Base-by-base conservation (phyloP, 1,284 basidiomycete genomes). In the Ceratobasidium sp. region DNA sequence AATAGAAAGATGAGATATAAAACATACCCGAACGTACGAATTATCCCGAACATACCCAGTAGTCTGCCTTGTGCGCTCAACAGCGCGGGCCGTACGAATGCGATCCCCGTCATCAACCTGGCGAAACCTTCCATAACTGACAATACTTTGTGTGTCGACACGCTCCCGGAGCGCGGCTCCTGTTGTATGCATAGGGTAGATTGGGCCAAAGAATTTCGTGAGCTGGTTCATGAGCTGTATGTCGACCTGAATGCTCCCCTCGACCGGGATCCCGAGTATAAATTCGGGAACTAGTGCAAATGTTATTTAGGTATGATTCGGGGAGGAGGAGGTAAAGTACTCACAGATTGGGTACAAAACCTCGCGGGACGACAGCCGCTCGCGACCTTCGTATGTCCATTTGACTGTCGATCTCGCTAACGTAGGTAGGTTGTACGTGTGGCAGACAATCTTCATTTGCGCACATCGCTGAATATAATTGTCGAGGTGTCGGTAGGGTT, bases 401-500 rank as follows among this genome's bases (percentile, higher is more conserved):
- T 70, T 59, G 18, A 50, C 21, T 1, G 26, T 30, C 0, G 54
- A 46, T n/a, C 32, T 47, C 28, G 8, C 18, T 6, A 71, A n/a
- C 28, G 14, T 18, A 1, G 67, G 55, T 23, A 71, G 30, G 16
- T 38, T 38, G 55, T 58, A 43, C 13, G 11, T 50, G 13, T n/a
- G 18, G 1, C 9, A 58, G 32, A 59, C 67, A 16, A 35, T 44
- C 46, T 71, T 21, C 55, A 81, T 75, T 11, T 78, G 77, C 0
- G 77, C 79, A 6, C 30, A 49, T 30, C 78, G 75, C 7, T 76
- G 23, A 1, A 82, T 62, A 32, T 76, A 75, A 3, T 74, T 74
- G 64, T 80, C 76, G 1, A 83, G 67, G 21, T 73, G 76, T 1
- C 77, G 76, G 38, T 74, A 81, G 0, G 80, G 81, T 32, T 72